A percentile compares a stretch with the other conserved stretches of the same genome.
Evolutionary conservation across 2,329 filamentous ascomycete species (phyloP).

Genomic region (Stagonosporopsis vannaccii): DNA sequence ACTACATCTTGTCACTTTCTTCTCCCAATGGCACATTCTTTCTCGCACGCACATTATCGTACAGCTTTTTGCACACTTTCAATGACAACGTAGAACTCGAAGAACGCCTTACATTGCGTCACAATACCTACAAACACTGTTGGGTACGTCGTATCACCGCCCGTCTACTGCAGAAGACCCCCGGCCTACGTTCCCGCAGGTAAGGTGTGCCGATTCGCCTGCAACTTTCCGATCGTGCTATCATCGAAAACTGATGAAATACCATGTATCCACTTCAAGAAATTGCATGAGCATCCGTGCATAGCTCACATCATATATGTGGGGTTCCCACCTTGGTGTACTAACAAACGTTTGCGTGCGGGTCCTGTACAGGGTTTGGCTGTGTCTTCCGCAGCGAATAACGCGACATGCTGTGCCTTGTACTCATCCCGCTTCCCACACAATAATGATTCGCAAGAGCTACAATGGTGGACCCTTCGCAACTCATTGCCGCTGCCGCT

Average conservation of each 20-base stretch:
- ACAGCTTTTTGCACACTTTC: not conserved
- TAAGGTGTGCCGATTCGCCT: not conserved
- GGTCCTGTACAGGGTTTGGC: not conserved
- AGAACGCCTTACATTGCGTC: not conserved
- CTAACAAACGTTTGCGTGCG: not conserved
- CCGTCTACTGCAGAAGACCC: not conserved
- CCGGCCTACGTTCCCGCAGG: not conserved
- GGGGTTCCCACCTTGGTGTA: not conserved
- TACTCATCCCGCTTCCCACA: not conserved
- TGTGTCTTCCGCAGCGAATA: not conserved
- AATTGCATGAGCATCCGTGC: conserved; percentile 7
- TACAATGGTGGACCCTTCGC: not conserved
- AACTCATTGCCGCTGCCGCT: not conserved
- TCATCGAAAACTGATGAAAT: conserved; percentile 6
- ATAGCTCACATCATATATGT: not conserved
- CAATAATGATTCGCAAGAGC: not conserved
- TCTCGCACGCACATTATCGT: not conserved
- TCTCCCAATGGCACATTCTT: not conserved
- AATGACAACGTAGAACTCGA: not conserved
- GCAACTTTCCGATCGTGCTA: not conserved
- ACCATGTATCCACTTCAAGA: conserved; percentile 4
- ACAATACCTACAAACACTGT: not conserved
- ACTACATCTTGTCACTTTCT: not conserved
- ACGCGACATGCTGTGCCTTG: not conserved
- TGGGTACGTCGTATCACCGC: not conserved